Base-by-base conservation (phyloP, 2,329 filamentous ascomycete genomes). In the Neofusicoccum umdonicola region DNA sequence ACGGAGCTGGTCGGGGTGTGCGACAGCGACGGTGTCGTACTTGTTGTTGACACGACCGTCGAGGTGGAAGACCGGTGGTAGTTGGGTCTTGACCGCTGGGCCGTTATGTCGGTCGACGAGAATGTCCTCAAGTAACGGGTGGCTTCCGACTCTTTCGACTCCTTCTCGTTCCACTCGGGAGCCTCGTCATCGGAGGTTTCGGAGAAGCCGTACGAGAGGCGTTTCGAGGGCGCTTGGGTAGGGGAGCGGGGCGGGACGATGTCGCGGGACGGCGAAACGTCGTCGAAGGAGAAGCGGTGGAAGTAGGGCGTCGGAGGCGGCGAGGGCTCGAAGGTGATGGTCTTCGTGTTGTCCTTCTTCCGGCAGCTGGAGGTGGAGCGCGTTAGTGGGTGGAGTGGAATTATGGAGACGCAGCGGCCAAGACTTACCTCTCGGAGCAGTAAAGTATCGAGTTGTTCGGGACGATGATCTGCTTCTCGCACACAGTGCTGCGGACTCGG, bases 391-490 rank as follows among this genome's bases (percentile, higher is more conserved):
- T 19, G 17, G 42, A 11, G 39, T 17, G 39, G 31, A n/a, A 9
- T 70, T 52, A 50, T 50, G 39, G 17, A 50, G 48, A 52, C 12
- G 15, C 3, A 13, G 52, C 13, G 19, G 42, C 37, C 41, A 19
- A 17, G 31, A 52, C 80, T 72, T 81, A 88, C 86, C 83, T 83
- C 79, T 88, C 85, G 60, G 85, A 88, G 78, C 87, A 89, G 73
- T 89, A 89, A 50, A 89, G 79, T 45, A 87, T 80, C 15, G 81
- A 81, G 71, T 85, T 85, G 73, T 83, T 83, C 15, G 87, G 87
- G 37, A 84, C 82, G 62, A 85, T 82, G 70, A 89, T 88, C 77
- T 88, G 86, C 74, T 83, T 87, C 74, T 89, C 87, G 75, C 87
- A 89, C 71, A 84, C 87, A 67, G 86, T 83, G 76, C 86, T 88